Evolutionary conservation across 495 filamentous ascomycete genomes (phyloP).

Genomic region (Podospora appendiculata): DNA sequence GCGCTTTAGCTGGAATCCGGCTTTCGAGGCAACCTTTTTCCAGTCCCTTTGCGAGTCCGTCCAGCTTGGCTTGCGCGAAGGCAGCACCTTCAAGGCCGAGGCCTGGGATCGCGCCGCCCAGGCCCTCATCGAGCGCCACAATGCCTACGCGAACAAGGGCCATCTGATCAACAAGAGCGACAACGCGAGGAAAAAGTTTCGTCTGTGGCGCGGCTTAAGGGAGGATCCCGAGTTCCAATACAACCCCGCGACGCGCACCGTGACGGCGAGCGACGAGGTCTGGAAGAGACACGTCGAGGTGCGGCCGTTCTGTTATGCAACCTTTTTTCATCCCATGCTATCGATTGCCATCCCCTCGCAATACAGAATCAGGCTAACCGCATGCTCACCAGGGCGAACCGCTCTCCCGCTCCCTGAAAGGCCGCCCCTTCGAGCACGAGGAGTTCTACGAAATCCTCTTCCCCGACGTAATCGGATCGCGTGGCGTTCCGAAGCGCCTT

Average conservation of each 20-base stretch:
- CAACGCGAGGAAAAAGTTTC: constrained; percentile 47
- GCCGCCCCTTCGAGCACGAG: constrained; percentile 43
- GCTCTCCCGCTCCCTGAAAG: constrained; percentile 36
- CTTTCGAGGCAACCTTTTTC: constrained; percentile 44
- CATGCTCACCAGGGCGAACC: constrained; percentile 33
- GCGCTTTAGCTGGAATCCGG: constrained; percentile 43
- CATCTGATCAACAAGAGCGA: constrained; percentile 48
- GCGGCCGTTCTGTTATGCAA: neutral
- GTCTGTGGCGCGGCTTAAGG: constrained; percentile 42
- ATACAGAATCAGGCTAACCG: constrained; percentile 1
- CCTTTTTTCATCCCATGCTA: neutral
- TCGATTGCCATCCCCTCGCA: too few relatives aligned
- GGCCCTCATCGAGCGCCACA: constrained; percentile 37
- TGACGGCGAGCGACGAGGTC: constrained; percentile 40
- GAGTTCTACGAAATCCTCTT: constrained; percentile 44
- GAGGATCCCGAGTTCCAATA: constrained; percentile 43
- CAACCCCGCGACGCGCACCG: constrained; percentile 32
- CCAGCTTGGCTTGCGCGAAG: constrained; percentile 37
- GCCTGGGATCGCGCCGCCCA: constrained; percentile 43
- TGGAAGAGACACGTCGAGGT: constrained; percentile 43
- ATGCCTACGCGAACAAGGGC: constrained; percentile 40
- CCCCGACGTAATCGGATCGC: constrained; percentile 42
- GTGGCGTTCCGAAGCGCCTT: constrained; percentile 41
- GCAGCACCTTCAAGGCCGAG: constrained; percentile 44
- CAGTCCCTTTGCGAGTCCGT: constrained; percentile 43